Evolutionary conservation across 805 yeast species (phyloP), one percentile per base, ranked within the genome.

Genomic region (Torulaspora indica): DNA sequence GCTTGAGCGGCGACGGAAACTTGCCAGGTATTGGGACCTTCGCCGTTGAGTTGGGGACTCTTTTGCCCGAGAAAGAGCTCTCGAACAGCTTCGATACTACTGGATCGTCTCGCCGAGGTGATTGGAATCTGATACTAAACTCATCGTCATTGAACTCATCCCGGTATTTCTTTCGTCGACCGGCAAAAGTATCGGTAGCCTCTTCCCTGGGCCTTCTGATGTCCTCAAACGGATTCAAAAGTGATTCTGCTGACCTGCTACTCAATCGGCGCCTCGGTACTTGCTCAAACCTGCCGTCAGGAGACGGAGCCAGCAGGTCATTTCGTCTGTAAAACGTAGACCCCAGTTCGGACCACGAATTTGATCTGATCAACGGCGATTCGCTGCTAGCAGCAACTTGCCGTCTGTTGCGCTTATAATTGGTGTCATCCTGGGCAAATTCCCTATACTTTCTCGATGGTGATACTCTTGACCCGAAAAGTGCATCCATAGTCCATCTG

Each of bases 401-500:
- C 10, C 44, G 40, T 13, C 41, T 28, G 17, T 27, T 28, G n/a
- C 30, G 32, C 28, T 39, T 50, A 30, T 54, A 52, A 42, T 57
- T 57, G 9, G 62, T 57, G 40, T 60, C 63, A 38, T 57, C 60
- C 40, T 58, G 61, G 1, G 59, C 49, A 37, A 48, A 49, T 27
- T 55, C 57, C 32, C 47, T 53, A 38, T 58, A 62, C 41, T 58
- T 60, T 36, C 54, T 52, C 2, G 61, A 57, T 17, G 67, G 67
- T 3, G 65, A 58, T 12, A 52, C 41, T 15, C 48, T 38, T 15
- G 59, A 46, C 6, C 61, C 61, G 48, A 63, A 61, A 20, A 63
- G 35, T 2, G 68, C 66, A 46, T 63, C 68, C 39, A 55, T 52
- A 1, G 64, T 58, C 68, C 68, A 63, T 35, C 47, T 52, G 43